Evolutionary conservation across 352 stramenopile genomes (phyloP).

Genomic region (Globisporangium solare): DNA sequence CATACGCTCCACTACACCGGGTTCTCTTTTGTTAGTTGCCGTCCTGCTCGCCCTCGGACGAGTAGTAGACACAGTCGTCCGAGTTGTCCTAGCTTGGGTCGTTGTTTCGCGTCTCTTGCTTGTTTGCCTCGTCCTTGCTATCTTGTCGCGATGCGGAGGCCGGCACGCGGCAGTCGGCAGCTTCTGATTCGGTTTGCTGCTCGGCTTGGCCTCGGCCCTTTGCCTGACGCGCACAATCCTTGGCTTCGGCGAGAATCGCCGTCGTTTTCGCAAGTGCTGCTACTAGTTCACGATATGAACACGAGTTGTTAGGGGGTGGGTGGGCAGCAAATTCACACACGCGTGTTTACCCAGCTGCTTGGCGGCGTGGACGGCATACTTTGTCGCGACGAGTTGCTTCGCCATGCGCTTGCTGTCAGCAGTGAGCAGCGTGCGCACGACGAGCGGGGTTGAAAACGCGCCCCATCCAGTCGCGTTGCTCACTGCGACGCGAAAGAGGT

Average conservation of each 20-base stretch:
- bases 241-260: no score
- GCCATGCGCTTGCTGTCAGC: background rate
- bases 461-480: constrained; percentile 10
- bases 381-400: constrained; percentile 1
- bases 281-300: no score
- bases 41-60: background rate
- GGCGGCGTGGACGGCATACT: constrained; percentile 2
- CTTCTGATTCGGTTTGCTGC: background rate
- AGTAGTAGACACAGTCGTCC: background rate
- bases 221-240: no score
- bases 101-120: background rate
- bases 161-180: background rate
- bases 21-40: background rate
- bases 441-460: constrained; percentile 15
- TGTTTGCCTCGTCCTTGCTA: background rate
- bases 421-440: constrained; percentile 1
- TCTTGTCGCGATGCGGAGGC: no score
- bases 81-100: background rate
- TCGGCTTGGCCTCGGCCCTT: background rate
- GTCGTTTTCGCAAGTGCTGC: no score
- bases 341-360: constrained; percentile 9
- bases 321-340: background rate
- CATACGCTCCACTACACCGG: background rate
- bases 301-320: no score
- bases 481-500: constrained; percentile 23